Base-by-base conservation (phyloP, 192 early-diverging fungal species). In the Coemansia sp. region DNA sequence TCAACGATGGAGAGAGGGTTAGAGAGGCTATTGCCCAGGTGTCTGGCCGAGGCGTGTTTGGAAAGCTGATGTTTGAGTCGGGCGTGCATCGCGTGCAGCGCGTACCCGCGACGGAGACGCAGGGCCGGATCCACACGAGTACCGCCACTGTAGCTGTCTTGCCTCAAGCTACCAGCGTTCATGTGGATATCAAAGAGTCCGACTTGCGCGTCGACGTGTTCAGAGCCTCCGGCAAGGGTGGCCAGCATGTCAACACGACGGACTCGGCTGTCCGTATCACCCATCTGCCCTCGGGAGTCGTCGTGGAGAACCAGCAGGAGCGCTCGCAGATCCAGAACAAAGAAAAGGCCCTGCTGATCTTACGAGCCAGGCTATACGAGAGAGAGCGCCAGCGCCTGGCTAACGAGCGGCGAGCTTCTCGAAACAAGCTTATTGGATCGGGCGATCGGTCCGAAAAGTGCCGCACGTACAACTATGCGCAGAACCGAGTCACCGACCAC, bases 191-290 rank as follows among this genome's bases (percentile, higher is more conserved):
- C 18, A 75, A 75, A 3, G 87, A 88, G 15, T 60, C 68, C 0
- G 88, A 90, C 46, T 64, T 92, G 5, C 76, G 85, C 1, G 80
- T 90, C 21, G 90, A 92, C 51, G 80, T 84, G 26, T 90, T 83
- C 56, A 76, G 90, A 6, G 84, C 90, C 20, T 86, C 84, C 11
- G 90, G 90, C 11, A 82, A 85, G n/a, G 90, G 90, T n/a, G 90
- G 90, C 12, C 90, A 92, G 82, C 93, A 96, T 63, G 94, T 97
- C 6, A 98, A 96, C 50, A 97, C 88, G 3, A 96, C 96, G 0
- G 93, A 97, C 50, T 89, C 87, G 60, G 94, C 96, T 6, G 92
- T 97, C 52, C 83, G 94, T 5, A 82, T 98, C 23, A 94, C 90
- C 7, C 96, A 98, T 78, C 58, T 96, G 17, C 91, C 96, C 6